Conservation (phyloP, 768 basidiomycete genomes). For the Amanita jacksonii region DNA sequence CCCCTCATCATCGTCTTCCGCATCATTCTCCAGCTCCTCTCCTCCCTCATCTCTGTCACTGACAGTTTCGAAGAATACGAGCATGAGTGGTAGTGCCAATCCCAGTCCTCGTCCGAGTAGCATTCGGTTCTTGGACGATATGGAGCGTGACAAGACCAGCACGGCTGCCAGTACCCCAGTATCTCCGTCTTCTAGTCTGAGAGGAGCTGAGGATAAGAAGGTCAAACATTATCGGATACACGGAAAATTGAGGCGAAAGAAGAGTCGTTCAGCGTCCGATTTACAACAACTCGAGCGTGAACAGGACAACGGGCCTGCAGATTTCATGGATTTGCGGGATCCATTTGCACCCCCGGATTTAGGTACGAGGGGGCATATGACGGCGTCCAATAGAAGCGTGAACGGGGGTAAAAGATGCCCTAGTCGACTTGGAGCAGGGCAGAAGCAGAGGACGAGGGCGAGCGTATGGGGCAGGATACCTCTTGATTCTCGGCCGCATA, state of each 20-base stretch:
- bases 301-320: slow-evolving; percentile 5
- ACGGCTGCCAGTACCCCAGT: too few relatives aligned
- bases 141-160: too few relatives aligned
- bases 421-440: too few relatives aligned
- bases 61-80: background rate
- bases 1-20: slow-evolving; percentile 1
- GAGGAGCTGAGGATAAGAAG: background rate
- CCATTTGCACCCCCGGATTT: slow-evolving; percentile 21
- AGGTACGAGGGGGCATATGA: background rate
- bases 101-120: background rate
- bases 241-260: background rate
- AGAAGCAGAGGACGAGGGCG: too few relatives aligned
- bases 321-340: slow-evolving; percentile 25
- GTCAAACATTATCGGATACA: background rate
- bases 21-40: background rate
- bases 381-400: background rate
- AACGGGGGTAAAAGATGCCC: too few relatives aligned
- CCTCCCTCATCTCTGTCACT: background rate
- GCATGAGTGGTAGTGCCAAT: too few relatives aligned
- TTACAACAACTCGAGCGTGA: background rate
- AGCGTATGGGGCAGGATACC: too few relatives aligned
- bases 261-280: background rate
- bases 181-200: too few relatives aligned
- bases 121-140: background rate
- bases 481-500: too few relatives aligned